A percentile compares a stretch with the other conserved stretches of the same genome.
phyloP scores from a whole-genome alignment of 495 filamentous ascomycete genomes.

The Cryomyces antarcticus region DNA sequence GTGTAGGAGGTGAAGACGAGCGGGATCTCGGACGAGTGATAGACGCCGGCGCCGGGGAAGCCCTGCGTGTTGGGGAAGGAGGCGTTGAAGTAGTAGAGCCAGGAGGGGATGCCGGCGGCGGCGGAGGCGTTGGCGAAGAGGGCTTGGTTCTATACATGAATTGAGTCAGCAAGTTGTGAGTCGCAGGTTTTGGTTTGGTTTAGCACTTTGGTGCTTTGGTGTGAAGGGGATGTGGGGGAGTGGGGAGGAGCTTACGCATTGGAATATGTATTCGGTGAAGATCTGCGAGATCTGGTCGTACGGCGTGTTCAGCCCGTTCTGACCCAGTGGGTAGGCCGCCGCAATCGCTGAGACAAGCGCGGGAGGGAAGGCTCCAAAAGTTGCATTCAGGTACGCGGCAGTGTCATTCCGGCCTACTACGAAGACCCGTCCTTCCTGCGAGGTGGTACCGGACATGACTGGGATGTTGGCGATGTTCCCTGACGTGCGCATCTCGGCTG shows the following conservation, averaged over 20 bases:
- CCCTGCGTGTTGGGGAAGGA: conserved; percentile 15
- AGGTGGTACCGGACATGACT: conserved; percentile 2
- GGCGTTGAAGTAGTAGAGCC: conserved; percentile 18
- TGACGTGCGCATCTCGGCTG: background rate
- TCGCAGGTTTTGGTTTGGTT: background rate
- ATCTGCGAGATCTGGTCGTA: conserved; percentile 5
- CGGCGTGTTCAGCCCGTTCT: background rate
- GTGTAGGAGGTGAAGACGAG: conserved; percentile 17
- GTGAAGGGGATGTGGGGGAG: background rate
- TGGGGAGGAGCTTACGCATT: conserved; percentile 1
- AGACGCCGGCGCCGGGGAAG: conserved; percentile 7
- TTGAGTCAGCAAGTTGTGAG: background rate
- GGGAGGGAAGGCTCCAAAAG: conserved; percentile 1
- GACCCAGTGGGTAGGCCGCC: conserved; percentile 3
- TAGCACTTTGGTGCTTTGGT: too few species aligned
- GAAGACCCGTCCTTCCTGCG: conserved; percentile 7
- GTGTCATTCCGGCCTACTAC: conserved; percentile 2
- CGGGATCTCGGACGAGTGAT: conserved; percentile 14
- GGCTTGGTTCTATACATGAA: background rate
- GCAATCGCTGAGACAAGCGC: background rate
- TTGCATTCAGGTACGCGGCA: background rate
- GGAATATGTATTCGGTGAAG: conserved; percentile 9
- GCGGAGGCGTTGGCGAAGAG: conserved; percentile 8
- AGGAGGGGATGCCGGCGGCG: conserved; percentile 8
- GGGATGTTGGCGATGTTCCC: conserved; percentile 2